phyloP scores from a whole-genome alignment of 768 basidiomycete genomes.

The Floccularia luteovirens region DNA sequence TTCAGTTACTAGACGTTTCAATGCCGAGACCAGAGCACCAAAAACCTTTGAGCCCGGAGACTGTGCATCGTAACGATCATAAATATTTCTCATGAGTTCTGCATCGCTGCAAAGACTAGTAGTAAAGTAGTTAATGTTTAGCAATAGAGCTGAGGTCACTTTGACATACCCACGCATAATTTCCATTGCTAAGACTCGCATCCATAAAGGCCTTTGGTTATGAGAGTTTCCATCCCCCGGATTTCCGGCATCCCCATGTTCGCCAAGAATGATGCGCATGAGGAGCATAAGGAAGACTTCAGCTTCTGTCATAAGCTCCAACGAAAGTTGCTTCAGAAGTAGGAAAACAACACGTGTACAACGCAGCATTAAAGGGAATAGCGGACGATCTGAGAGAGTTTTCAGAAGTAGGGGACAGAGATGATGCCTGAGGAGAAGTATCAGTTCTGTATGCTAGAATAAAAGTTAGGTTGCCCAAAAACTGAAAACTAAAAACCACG shows the following conservation, averaged over 20 bases:
- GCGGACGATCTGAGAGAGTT: slow-evolving; percentile 70
- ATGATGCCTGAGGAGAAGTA: slow-evolving; percentile 82
- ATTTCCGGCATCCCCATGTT: slow-evolving; percentile 18
- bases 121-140: background rate
- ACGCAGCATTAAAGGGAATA: slow-evolving; percentile 85
- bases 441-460: slow-evolving; percentile 68
- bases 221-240: slow-evolving; percentile 10
- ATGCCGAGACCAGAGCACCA: slow-evolving; percentile 66
- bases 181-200: slow-evolving; percentile 88
- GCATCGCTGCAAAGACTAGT: slow-evolving; percentile 70
- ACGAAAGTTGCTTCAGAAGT: slow-evolving; percentile 84
- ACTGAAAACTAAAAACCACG: slow-evolving; percentile 7
- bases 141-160: background rate
- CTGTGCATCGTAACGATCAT: slow-evolving; percentile 68
- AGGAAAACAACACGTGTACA: slow-evolving; percentile 92
- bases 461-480: background rate
- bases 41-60: slow-evolving; percentile 64
- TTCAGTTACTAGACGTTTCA: slow-evolving; percentile 85
- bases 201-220: slow-evolving; percentile 63
- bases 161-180: slow-evolving; percentile 71
- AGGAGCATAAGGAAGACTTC: slow-evolving; percentile 81
- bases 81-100: slow-evolving; percentile 71
- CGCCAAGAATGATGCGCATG: slow-evolving; percentile 57
- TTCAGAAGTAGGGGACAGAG: slow-evolving; percentile 88
- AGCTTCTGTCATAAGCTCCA: slow-evolving; percentile 72